A percentile compares a stretch with the other conserved stretches of the same genome.
Conservation (phyloP, 148 eudicot genomes). For the Selenicereus undatus region DNA sequence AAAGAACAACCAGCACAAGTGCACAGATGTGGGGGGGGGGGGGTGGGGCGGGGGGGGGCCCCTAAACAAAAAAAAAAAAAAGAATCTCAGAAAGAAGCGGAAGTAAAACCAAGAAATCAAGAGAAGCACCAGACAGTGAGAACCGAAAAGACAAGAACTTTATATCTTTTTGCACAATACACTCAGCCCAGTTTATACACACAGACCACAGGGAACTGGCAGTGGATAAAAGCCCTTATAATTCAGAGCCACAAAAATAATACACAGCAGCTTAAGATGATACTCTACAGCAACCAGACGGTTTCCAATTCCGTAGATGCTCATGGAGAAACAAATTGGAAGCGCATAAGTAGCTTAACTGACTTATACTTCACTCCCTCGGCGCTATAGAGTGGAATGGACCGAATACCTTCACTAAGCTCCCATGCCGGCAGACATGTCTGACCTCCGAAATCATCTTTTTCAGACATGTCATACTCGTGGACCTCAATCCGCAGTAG, state of each 20-base stretch:
- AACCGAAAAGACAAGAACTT: too few species aligned
- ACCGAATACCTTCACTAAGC: slow-evolving; percentile 32
- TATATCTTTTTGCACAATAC: background rate
- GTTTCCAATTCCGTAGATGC: background rate
- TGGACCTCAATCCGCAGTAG: slow-evolving; percentile 36
- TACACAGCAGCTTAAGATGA: background rate
- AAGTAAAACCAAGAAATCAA: too few species aligned
- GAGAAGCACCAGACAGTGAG: too few species aligned
- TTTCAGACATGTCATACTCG: slow-evolving; percentile 42
- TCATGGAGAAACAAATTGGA: slow-evolving; percentile 23
- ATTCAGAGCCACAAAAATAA: background rate
- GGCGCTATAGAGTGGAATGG: slow-evolving; percentile 29
- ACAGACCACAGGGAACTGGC: background rate
- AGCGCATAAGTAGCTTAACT: slow-evolving; percentile 34
- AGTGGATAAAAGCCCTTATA: background rate
- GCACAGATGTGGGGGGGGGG: too few species aligned
- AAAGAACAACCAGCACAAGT: too few species aligned
- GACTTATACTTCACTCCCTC: slow-evolving; percentile 32
- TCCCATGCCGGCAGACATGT: slow-evolving; percentile 38
- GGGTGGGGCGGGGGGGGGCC: too few species aligned
- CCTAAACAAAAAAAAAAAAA: too few species aligned
- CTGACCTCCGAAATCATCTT: slow-evolving; percentile 40
- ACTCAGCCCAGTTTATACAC: background rate
- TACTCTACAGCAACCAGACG: too few species aligned
- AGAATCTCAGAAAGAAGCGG: too few species aligned